These are phyloP conservation scores for Tremella fuciformis DNA, from an alignment of 768 basidiomycete genomes.

Conservation along the genomic window DNA sequence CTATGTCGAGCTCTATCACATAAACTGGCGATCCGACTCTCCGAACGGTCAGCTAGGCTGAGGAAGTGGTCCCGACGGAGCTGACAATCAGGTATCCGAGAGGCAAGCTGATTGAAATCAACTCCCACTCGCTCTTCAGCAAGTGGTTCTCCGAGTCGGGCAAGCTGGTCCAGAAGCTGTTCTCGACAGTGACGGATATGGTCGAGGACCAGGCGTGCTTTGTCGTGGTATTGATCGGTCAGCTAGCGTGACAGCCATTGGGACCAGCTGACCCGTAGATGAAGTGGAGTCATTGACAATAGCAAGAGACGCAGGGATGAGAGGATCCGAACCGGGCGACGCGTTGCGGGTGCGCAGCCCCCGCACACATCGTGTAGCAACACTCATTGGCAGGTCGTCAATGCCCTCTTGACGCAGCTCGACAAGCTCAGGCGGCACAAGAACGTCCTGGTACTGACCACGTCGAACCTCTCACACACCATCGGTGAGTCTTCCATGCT, in stretches of 20 bases:
- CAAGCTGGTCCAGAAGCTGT: constrained; percentile 91
- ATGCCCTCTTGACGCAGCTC: constrained; percentile 91
- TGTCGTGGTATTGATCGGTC: constrained; percentile 87
- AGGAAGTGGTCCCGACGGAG: not conserved
- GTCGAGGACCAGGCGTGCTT: constrained; percentile 88
- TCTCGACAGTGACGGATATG: constrained; percentile 76
- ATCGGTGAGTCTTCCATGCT: constrained; percentile 63
- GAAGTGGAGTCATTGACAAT: constrained; percentile 96
- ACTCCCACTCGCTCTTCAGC: constrained; percentile 95
- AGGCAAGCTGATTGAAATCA: constrained; percentile 89
- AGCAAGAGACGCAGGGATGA: constrained; percentile 88
- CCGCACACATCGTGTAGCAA: not conserved
- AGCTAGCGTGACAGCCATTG: no score
- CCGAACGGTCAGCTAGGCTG: constrained; percentile 66
- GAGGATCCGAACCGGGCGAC: constrained; percentile 92
- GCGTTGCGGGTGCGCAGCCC: constrained; percentile 69
- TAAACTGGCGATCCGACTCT: constrained; percentile 85
- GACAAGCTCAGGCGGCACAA: constrained; percentile 90
- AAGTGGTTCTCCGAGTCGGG: constrained; percentile 99
- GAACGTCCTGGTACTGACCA: constrained; percentile 94
- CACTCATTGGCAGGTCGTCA: constrained; percentile 71
- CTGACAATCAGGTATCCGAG: constrained; percentile 67
- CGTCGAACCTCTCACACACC: constrained; percentile 88
- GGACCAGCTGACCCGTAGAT: constrained; percentile 57
- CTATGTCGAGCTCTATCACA: constrained; percentile 92